phyloP scores from a whole-genome alignment of 768 basidiomycete species.

The Boletus vinaceobasis region DNA sequence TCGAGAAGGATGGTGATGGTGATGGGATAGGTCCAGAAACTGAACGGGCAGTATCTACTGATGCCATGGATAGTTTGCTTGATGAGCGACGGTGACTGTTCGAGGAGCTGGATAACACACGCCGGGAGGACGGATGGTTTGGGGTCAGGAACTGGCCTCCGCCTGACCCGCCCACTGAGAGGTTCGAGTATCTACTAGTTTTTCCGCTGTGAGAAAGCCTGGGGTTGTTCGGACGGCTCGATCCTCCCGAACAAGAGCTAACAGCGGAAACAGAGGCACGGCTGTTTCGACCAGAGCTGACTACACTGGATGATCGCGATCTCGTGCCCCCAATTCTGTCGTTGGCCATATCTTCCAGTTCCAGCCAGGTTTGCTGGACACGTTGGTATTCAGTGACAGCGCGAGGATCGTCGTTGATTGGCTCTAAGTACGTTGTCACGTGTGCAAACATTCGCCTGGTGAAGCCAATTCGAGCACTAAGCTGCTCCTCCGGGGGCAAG shows the following conservation, averaged over 20 bases:
- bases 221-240: slow-evolving; percentile 11
- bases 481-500: slow-evolving; percentile 62
- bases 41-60: slow-evolving; percentile 53
- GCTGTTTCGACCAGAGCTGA: slow-evolving; percentile 63
- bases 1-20: slow-evolving; percentile 31
- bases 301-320: slow-evolving; percentile 62
- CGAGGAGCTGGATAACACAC: slow-evolving; percentile 47
- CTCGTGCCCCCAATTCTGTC: slow-evolving; percentile 60
- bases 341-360: slow-evolving; percentile 76
- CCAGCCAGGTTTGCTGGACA: slow-evolving; percentile 75
- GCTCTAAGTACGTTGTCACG: slow-evolving; percentile 40
- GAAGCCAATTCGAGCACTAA: slow-evolving; percentile 60
- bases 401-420: slow-evolving; percentile 56
- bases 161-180: slow-evolving; percentile 31
- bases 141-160: slow-evolving; percentile 45
- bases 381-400: slow-evolving; percentile 58
- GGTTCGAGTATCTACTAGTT: slow-evolving; percentile 25
- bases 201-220: slow-evolving; percentile 23
- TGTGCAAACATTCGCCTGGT: slow-evolving; percentile 50
- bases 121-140: slow-evolving; percentile 43
- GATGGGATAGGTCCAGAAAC: slow-evolving; percentile 62
- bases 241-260: slow-evolving; percentile 21
- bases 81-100: slow-evolving; percentile 47
- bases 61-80: slow-evolving; percentile 51
- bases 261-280: slow-evolving; percentile 48